Evolutionary conservation across 78 protist genomes (phyloP).

Genomic region (Dictyostelium capitatum): DNA sequence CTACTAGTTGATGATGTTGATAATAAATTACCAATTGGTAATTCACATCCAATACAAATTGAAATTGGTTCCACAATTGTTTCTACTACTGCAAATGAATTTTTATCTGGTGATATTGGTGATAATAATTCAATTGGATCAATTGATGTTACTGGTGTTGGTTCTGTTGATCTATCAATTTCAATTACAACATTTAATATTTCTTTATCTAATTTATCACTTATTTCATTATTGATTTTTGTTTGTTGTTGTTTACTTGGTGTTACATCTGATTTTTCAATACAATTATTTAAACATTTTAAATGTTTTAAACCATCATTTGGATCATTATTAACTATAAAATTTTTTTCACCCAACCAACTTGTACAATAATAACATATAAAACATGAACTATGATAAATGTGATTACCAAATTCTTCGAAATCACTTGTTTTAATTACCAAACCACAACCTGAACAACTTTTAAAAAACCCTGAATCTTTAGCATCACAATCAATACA

Average conservation of each 20-base stretch:
- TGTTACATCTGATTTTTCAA: not conserved
- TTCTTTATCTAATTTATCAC: slow-evolving; percentile 11
- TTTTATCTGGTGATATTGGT: not conserved
- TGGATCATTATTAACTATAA: slow-evolving; percentile 3
- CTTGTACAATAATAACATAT: slow-evolving; percentile 18
- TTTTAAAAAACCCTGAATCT: slow-evolving; percentile 50
- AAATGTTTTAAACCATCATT: not conserved
- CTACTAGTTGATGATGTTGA: not conserved
- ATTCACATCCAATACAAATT: slow-evolving; percentile 12
- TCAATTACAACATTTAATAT: not conserved
- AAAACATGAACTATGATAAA: slow-evolving; percentile 59
- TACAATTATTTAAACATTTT: slow-evolving; percentile 30
- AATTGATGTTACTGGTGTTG: slow-evolving; percentile 3
- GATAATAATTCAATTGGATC: not conserved
- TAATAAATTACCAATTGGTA: not conserved
- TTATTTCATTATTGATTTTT: not conserved
- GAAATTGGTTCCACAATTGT: too few species aligned
- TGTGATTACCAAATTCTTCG: slow-evolving; percentile 62
- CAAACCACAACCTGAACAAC: slow-evolving; percentile 37
- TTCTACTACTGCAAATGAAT: not conserved
- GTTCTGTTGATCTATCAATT: not conserved
- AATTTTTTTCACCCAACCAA: slow-evolving; percentile 25
- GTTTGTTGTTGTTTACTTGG: not conserved
- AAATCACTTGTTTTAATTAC: slow-evolving; percentile 61
- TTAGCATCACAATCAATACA: slow-evolving; percentile 39